Conservation (phyloP, 208 protist species). For the Porcisia deanei region DNA sequence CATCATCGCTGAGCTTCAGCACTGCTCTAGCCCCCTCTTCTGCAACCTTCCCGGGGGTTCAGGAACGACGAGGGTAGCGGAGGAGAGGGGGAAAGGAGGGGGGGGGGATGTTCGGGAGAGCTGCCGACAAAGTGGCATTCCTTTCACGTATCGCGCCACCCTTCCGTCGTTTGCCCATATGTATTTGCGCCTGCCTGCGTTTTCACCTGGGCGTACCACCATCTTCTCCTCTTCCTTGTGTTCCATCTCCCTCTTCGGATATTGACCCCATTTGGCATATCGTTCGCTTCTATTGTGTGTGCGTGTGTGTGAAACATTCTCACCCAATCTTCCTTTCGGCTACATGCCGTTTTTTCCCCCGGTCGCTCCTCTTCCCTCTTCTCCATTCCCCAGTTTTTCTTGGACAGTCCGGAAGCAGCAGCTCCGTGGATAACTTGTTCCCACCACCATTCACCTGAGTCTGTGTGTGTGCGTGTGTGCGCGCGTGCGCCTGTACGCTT, state of each 20-base stretch:
- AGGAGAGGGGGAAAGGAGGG: not conserved
- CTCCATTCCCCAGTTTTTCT: slow-evolving; percentile 13
- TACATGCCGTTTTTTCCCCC: not conserved
- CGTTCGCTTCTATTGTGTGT: not conserved
- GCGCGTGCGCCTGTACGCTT: not conserved
- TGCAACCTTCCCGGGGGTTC: not conserved
- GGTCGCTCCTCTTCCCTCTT: slow-evolving; percentile 10
- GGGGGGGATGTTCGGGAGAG: not conserved
- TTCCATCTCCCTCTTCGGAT: slow-evolving; percentile 4
- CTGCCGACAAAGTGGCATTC: not conserved
- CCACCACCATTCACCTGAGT: not conserved
- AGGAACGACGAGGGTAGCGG: not conserved
- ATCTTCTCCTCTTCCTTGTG: not conserved
- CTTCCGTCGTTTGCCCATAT: not conserved
- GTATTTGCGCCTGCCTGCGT: slow-evolving; percentile 1
- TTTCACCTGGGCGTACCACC: not conserved
- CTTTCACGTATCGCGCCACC: not conserved
- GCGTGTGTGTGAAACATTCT: not conserved
- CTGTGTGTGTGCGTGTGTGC: not conserved
- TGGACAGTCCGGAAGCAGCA: slow-evolving; percentile 3
- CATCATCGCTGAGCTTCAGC: not conserved
- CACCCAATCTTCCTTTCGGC: too few species aligned
- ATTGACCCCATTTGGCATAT: not conserved
- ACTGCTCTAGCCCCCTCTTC: not conserved
- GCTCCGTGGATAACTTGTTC: not conserved